phyloP scores from a whole-genome alignment of 2,329 filamentous ascomycete genomes.

The Aspergillus pseudoviridinutans region DNA sequence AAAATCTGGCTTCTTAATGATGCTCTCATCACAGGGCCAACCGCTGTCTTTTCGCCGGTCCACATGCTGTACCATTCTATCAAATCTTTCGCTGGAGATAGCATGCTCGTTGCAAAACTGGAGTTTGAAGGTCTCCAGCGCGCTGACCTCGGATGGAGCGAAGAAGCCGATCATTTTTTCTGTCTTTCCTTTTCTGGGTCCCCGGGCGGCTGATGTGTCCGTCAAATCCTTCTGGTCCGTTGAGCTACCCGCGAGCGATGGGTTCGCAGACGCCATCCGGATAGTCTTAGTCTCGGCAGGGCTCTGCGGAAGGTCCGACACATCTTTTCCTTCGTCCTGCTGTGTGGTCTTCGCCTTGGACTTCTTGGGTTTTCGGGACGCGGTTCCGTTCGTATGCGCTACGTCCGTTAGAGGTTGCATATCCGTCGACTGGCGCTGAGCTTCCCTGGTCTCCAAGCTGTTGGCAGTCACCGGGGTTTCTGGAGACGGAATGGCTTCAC shows the following conservation, averaged over 20 bases:
- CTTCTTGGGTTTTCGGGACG: not conserved
- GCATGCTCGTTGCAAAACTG: constrained; percentile 30
- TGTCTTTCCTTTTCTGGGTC: constrained; percentile 1
- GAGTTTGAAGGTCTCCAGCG: constrained; percentile 31
- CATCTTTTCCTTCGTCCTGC: not conserved
- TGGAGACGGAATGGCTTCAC: not conserved
- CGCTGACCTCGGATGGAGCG: constrained; percentile 25
- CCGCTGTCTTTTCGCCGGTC: constrained; percentile 15
- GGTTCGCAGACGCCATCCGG: not conserved
- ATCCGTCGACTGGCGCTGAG: not conserved
- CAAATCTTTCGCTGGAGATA: constrained; percentile 21
- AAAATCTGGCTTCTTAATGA: constrained; percentile 31
- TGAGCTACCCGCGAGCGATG: not conserved
- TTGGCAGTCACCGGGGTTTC: not conserved
- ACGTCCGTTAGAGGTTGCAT: not conserved
- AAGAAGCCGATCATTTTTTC: constrained; percentile 28
- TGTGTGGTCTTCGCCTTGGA: not conserved
- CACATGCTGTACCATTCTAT: constrained; percentile 34
- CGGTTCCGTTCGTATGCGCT: not conserved
- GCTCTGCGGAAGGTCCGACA: not conserved
- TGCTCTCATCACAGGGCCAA: constrained; percentile 19
- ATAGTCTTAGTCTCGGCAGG: not conserved
- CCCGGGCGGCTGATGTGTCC: not conserved
- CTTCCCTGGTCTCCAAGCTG: not conserved
- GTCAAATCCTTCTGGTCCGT: not conserved